These are phyloP conservation scores for Alopecurus myosuroides DNA, from an alignment of 176 grass and related monocot genomes.

Conservation along the genomic window DNA sequence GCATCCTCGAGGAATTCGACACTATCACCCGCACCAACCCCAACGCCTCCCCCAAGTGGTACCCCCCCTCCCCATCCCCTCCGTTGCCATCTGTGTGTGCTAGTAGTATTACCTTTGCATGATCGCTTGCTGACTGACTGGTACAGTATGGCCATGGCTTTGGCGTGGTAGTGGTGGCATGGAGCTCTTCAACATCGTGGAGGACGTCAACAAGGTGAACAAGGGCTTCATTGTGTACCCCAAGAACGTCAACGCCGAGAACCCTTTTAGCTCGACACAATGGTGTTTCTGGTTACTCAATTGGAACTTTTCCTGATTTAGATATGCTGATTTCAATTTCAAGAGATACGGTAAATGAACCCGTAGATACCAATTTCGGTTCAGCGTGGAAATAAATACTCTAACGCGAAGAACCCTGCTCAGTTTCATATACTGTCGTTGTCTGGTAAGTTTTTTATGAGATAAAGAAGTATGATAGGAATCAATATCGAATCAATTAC, in stretches of 20 bases:
- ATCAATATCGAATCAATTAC: not conserved
- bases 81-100: not conserved
- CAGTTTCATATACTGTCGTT: too few relatives aligned
- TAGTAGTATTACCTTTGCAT: not conserved
- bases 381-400: not conserved
- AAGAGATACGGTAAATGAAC: not conserved
- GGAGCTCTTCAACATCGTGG: slow-evolving; percentile 94
- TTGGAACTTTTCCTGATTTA: too few relatives aligned
- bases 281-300: too few relatives aligned
- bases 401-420: too few relatives aligned
- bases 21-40: slow-evolving; percentile 54
- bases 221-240: too few relatives aligned
- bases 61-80: not conserved
- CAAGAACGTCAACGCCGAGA: too few relatives aligned
- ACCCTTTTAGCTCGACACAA: too few relatives aligned
- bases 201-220: slow-evolving; percentile 96
- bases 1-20: slow-evolving; percentile 88
- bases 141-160: not conserved
- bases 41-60: too few relatives aligned
- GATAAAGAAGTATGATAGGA: not conserved
- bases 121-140: not conserved
- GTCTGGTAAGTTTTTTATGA: not conserved
- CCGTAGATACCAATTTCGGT: not conserved
- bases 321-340: not conserved
- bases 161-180: slow-evolving; percentile 19